Evolutionary conservation across 2,329 filamentous ascomycete genomes (phyloP).

Genomic region (Penicillium sclerotigenum): DNA sequence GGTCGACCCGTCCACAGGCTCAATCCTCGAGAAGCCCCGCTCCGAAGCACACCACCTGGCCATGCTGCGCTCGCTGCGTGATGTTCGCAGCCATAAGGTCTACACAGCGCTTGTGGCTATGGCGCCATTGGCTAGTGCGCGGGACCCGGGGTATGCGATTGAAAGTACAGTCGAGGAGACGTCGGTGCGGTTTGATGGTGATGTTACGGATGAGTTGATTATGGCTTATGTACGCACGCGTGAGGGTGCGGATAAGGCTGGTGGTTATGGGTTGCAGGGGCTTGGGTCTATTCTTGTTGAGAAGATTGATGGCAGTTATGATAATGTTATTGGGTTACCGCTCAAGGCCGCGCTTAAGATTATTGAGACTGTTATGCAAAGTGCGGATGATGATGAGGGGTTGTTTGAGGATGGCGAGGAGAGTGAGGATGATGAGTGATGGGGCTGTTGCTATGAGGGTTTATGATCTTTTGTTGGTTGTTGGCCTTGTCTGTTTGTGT

Average conservation of each 20-base stretch:
- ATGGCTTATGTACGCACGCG: constrained; percentile 66
- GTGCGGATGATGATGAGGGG: constrained; percentile 64
- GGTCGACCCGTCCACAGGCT: constrained; percentile 64
- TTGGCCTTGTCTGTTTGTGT: background rate
- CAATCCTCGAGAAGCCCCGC: constrained; percentile 86
- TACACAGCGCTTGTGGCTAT: constrained; percentile 83
- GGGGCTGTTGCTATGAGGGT: background rate
- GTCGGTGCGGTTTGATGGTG: constrained; percentile 76
- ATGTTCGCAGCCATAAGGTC: constrained; percentile 74
- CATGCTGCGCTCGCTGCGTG: constrained; percentile 79
- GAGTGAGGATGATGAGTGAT: constrained; percentile 19
- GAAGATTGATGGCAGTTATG: constrained; percentile 80
- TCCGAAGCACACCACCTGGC: constrained; percentile 74
- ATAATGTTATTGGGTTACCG: constrained; percentile 92
- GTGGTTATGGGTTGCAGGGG: constrained; percentile 92
- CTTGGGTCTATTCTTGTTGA: constrained; percentile 83
- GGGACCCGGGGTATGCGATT: constrained; percentile 80
- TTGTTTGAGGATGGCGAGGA: constrained; percentile 45
- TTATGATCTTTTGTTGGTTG: background rate
- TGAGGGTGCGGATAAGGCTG: constrained; percentile 93
- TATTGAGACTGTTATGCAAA: constrained; percentile 83
- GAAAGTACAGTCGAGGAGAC: constrained; percentile 86
- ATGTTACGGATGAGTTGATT: constrained; percentile 76
- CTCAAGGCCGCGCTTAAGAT: constrained; percentile 72
- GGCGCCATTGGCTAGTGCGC: constrained; percentile 73